phyloP scores from a whole-genome alignment of 2,329 filamentous ascomycete species.

The Colletotrichum endophyticum region DNA sequence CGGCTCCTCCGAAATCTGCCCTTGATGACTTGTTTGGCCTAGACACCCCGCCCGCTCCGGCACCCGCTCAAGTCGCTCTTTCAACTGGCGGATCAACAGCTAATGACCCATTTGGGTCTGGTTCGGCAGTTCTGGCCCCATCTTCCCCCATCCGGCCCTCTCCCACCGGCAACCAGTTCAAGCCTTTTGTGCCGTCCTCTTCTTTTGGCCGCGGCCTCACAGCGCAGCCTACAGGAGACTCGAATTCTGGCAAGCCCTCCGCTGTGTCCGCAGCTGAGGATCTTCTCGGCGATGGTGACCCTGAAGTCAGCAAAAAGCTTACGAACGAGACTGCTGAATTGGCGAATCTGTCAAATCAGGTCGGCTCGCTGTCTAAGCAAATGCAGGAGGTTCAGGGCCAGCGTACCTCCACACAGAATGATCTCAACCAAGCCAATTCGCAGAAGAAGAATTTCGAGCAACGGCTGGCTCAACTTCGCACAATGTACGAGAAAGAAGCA shows the following conservation, averaged over 20 bases:
- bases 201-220: constrained; percentile 87
- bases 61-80: constrained; percentile 63
- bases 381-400: constrained; percentile 93
- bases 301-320: constrained; percentile 85
- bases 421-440: constrained; percentile 78
- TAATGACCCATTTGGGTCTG: constrained; percentile 67
- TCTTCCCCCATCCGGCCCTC: constrained; percentile 60
- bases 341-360: constrained; percentile 95
- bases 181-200: constrained; percentile 90
- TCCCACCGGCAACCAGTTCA: constrained; percentile 66
- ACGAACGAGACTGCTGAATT: constrained; percentile 90
- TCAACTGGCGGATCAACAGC: constrained; percentile 76
- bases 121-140: constrained; percentile 48
- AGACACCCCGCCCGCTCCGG: constrained; percentile 59
- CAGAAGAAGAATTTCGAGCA: constrained; percentile 95
- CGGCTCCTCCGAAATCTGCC: constrained; percentile 73
- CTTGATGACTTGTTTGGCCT: constrained; percentile 94
- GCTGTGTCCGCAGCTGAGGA: constrained; percentile 69
- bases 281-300: constrained; percentile 87
- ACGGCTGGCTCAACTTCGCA: constrained; percentile 82
- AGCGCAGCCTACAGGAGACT: constrained; percentile 75
- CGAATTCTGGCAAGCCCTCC: constrained; percentile 45
- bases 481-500: constrained; percentile 92
- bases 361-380: constrained; percentile 87
- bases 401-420: constrained; percentile 78